Evolutionary conservation across 805 yeast species (phyloP).

Genomic region (Pichia pseudocactophila): DNA sequence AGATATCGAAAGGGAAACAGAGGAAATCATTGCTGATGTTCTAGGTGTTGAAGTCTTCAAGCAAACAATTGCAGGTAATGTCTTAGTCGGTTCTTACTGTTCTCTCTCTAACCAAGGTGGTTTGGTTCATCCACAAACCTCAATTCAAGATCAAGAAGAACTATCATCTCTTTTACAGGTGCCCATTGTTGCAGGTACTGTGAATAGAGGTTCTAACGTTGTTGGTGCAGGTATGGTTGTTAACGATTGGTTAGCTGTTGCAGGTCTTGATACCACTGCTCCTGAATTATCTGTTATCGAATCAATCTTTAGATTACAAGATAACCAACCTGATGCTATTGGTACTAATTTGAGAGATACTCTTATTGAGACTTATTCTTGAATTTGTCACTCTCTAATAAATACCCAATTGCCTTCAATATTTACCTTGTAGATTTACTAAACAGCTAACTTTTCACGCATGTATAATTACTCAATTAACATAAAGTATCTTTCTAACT

Average conservation of each 20-base stretch:
- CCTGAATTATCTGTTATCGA: constrained; percentile 96
- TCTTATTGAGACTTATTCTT: constrained; percentile 84
- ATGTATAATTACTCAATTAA: too few species aligned
- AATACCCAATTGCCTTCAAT: neutral
- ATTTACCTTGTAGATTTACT: neutral
- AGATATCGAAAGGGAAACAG: constrained; percentile 98
- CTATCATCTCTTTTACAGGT: constrained; percentile 90
- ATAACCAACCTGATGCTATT: constrained; percentile 81
- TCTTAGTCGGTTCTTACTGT: constrained; percentile 94
- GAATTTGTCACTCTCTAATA: constrained; percentile 9
- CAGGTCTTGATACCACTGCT: constrained; percentile 97
- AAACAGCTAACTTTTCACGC: neutral
- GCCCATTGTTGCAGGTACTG: constrained; percentile 97
- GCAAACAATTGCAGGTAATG: constrained; percentile 98
- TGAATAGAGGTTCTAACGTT: constrained; percentile 94
- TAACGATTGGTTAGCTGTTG: constrained; percentile 95
- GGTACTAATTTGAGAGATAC: constrained; percentile 84
- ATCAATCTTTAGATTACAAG: constrained; percentile 89
- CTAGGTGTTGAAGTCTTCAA: constrained; percentile 98
- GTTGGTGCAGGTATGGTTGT: constrained; percentile 99
- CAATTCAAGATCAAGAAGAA: constrained; percentile 97
- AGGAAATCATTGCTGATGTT: constrained; percentile 95
- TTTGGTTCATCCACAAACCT: constrained; percentile 94
- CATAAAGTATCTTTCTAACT: too few species aligned
- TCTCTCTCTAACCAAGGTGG: constrained; percentile 96